Base-by-base conservation (phyloP, 768 basidiomycete genomes). In the Lentinus tigrinus region DNA sequence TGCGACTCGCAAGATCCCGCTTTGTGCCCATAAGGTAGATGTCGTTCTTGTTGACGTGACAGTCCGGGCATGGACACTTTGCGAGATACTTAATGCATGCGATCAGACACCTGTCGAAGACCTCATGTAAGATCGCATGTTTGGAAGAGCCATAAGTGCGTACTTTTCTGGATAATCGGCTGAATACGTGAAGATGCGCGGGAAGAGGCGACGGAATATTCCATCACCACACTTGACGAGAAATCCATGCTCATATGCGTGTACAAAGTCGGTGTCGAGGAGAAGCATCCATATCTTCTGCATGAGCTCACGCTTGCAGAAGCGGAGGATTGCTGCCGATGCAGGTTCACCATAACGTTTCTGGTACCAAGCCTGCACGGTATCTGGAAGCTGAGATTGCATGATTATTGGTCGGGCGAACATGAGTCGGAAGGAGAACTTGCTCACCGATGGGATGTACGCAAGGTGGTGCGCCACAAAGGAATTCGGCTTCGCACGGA, bases 371-470 rank as follows among this genome's bases (percentile, higher is more conserved):
- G 73, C 73, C 24, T 72, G 68, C 16, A 75, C 58, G 0, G 50
- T 27, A 42, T 72, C 72, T 0, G 70, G 71, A 5, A 77, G 60
- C 70, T 75, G 23, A 13, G 26, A 39, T 31, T 26, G 23, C 51
- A 24, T 47, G 17, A 50, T 38, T 17, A 17, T 46, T 40, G 27
- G 26, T 23, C 2, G 14, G 19, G 26, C 38, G 44, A 19, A 14
- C 42, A 47, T 4, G 42, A 4, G 24, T 51, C 13, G 3, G 58
- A 65, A n/a, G n/a, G 7, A 3, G 16, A n/a, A 4, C 9, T 3
- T 13, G 57, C 69, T 52, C 59, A 79, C 77, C 27, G 68, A 65
- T 0, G 79, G 80, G 19, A 81, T 71, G 63, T 80, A 81, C 11
- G 76, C 79, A 1, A 78, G 19, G 55, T 77, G 76, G 57, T 79